Evolutionary conservation across 1,139 yeast species (phyloP), one percentile per base, ranked within the genome.

Genomic region (Insectozyma bohioensis): DNA sequence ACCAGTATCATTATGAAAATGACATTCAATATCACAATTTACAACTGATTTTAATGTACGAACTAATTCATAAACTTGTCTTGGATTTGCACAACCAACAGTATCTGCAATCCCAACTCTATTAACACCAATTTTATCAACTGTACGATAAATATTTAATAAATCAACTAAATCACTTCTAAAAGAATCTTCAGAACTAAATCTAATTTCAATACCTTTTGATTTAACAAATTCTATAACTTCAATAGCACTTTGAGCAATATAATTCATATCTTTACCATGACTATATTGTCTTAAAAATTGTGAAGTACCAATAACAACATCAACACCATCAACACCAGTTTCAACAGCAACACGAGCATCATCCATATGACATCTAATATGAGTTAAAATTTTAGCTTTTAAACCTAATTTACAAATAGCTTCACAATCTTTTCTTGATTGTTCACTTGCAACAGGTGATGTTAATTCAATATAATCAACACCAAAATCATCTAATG

Each of bases 31-130:
- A 61, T 92, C 97, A 72, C 98, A 92, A 26, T 90, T 83, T 32
- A 92, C 97, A 34, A 90, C 96, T 9, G 90, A 80, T 68, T 83
- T 85, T 61, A 92, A 80, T 26, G 97, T 92, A 60, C 94, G 81
- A 45, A 92, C 95, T 54, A 92, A 78, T 67, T 92, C 97, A 63
- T 90, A 92, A 39, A 92, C 98, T 67, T 92, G 97, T 72, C 98
- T 82, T 55, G 98, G 98, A 72, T 90, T 92, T 43, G 98, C 98
- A 62, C 97, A 86, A 31, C 98, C 98, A 42, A 92, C 98, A 31
- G 98, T 92, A 65, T 92, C 98, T 42, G 98, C 97, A 67, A 92
- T 92, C 73, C 98, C 98, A 36, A 92, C 97, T 67, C 98, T 83
- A 74, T 92, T 88, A 40, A 92, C 98, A 54, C 98, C 98, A 50